Base-by-base conservation (phyloP, 768 basidiomycete genomes). In the Tephrocybe sp. region DNA sequence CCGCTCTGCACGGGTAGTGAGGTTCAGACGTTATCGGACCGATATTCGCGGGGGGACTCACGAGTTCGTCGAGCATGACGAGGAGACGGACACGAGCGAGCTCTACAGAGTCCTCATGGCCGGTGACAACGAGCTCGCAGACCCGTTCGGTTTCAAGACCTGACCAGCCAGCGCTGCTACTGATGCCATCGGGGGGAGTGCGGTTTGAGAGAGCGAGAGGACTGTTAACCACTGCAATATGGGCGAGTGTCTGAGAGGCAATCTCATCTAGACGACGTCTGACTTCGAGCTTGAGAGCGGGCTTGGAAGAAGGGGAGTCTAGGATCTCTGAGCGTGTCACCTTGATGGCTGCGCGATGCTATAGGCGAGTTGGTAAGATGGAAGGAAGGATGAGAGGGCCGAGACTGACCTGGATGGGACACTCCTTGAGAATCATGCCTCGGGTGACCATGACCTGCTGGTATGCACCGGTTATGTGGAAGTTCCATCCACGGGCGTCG, bases 31-130 rank as follows among this genome's bases (percentile, higher is more conserved):
- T 26, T 18, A 19, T 27, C 4, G 28, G 32, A 40, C 16, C n/a
- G 3, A 22, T 24, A 30, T 19, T 18, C 31, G 44, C 32, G 19
- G 25, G 19, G 11, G 22, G 16, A 80, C 92, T 59, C 52, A 95
- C 94, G 69, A 98, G 71, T 69, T 98, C 92, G 61, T 98, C 96
- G 57, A 98, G 71, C 83, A 98, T 92, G 51, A 96, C 95, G 55
- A 98, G 72, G 37, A 98, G 68, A 26, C 91, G 82, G 30, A 97
- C 90, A 57, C 93, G 83, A 25, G 96, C 96, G 22, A 95, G 77
- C 60, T 96, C 92, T 16, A 96, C 93, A 30, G 89, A 84, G 61
- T 97, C 92, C 34, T 89, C 87, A 37, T 82, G 78, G 1, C 96
- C 96, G 18, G 91, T 92, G 51, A 98, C 78, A 52, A 95, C 89